A percentile compares a stretch with the other conserved stretches of the same genome.
These are phyloP conservation scores for Lecanicillium sp. DNA, from an alignment of 2,329 filamentous ascomycete genomes.

Conservation along the genomic window DNA sequence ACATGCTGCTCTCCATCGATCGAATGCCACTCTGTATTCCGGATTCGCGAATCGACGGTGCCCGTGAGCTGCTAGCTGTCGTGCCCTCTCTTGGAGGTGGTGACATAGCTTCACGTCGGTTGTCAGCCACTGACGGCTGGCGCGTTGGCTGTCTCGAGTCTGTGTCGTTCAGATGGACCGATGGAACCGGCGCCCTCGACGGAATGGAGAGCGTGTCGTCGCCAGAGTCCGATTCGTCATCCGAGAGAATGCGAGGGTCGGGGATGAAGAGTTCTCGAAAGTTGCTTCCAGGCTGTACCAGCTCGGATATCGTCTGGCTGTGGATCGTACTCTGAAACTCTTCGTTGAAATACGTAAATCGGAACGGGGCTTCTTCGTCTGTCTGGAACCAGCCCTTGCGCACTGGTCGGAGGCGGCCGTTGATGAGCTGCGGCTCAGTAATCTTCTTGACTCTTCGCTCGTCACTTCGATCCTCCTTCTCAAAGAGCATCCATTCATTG, in stretches of 20 bases:
- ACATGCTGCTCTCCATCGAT: constrained; percentile 5
- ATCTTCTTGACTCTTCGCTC: constrained; percentile 83
- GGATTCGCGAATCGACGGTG: constrained; percentile 38
- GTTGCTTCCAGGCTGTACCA: constrained; percentile 74
- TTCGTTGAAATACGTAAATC: constrained; percentile 98
- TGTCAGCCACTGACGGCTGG: constrained; percentile 34
- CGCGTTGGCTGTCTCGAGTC: constrained; percentile 37
- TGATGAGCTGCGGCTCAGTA: constrained; percentile 86
- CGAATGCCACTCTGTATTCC: constrained; percentile 10
- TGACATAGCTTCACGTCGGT: constrained; percentile 20
- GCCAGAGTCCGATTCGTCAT: constrained; percentile 62
- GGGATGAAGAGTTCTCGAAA: constrained; percentile 89
- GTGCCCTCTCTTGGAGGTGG: constrained; percentile 20
- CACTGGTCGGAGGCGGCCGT: constrained; percentile 76
- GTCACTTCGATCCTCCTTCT: constrained; percentile 77
- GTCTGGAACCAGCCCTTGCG: constrained; percentile 76
- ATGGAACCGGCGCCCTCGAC: constrained; percentile 15
- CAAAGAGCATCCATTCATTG: constrained; percentile 83
- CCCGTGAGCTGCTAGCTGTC: constrained; percentile 21
- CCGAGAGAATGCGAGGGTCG: constrained; percentile 67
- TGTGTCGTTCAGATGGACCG: constrained; percentile 19
- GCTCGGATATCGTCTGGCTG: constrained; percentile 87
- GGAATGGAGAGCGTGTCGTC: constrained; percentile 25
- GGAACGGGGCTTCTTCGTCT: constrained; percentile 83
- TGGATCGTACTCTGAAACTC: constrained; percentile 94